Base-by-base conservation (phyloP, 225 moss, liverwort and hornwort species). In the Takakia lepidozioides region DNA sequence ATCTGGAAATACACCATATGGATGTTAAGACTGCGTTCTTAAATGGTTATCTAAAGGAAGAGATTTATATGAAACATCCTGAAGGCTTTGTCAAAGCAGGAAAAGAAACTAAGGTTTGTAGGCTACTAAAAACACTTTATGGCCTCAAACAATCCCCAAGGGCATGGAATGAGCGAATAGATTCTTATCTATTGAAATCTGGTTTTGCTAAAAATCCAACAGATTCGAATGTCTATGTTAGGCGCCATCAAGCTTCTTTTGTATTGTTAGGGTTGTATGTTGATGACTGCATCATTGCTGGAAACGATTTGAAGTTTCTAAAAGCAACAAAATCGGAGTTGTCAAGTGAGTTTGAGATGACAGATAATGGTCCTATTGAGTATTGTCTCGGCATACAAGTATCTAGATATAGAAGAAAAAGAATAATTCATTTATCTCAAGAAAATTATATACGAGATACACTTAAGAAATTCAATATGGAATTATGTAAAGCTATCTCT, bases 361-460 rank as follows among this genome's bases (percentile, higher is more conserved):
- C 21, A 3, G 29, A 57, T 23, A 53, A 53, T 53, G 52, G 57
- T 6, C 25, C 44, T 2, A 1, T 32, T 32, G 18, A 45, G 8
- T 46, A 47, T 13, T 10, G n/a, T 19, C 9, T 57, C 1, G 57
- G 57, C 1, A 57, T 45, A 8, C 46, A 57, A 46, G 29, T 57
- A 2, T 6, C 2, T 14, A 0, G 1, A 1, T 5, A 57, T 15
- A 19, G 14, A n/a, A 1, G 3, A 5, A 23, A 11, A 1, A 6
- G 10, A 15, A 22, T 17, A 9, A 57, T 57, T 20, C 0, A 2
- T 2, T 17, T 47, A 3, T 21, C 30, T 22, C 57, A 57, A 57
- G 1, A 32, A 32, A n/a, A n/a, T n/a, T n/a, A n/a, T n/a, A n/a
- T n/a, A n/a, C n/a, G n/a, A n/a, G n/a, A n/a, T n/a, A n/a, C n/a